Evolutionary conservation across 805 yeast genomes (phyloP), one percentile per base, ranked within the genome.

Genomic region (Candida peoriensis): DNA sequence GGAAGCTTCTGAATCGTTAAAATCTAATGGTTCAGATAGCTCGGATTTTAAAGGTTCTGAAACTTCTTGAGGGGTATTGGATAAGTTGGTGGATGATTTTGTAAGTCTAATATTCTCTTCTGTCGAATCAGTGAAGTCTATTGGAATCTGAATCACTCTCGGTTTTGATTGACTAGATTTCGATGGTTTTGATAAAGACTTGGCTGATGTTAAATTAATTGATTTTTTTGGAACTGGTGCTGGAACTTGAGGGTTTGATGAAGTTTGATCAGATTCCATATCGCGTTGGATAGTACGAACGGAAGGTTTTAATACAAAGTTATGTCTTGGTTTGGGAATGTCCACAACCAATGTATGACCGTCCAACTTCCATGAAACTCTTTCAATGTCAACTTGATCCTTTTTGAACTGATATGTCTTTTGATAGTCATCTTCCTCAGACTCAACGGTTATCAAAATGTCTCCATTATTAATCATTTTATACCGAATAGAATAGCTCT

Each of bases 401-500:
- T 38, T 28, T 20, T 40, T 30, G 32, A 51, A 48, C 23, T 32
- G 29, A 36, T 28, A 49, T 4, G 33, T 16, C 31, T 43, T 46
- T 12, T 43, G 32, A 19, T 44, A 43, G 3, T 37, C 33, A 29
- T 51, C 55, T 4, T 25, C 23, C 18, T 34, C 28, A 15, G 52
- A 46, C 8, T 32, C 31, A 19, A 49, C 28, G 6, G 32, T 33
- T 6, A 47, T 24, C n/a, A 36, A 17, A 8, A 39, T 38, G n/a
- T n/a, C n/a, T 6, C 26, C 32, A 20, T 38, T 37, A 18, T 26
- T 38, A 12, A 27, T 20, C 9, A 30, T 8, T 23, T 43, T 39
- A 21, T 48, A 46, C 5, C 24, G 22, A 17, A 51, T 40, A 1
- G 41, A 43, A 26, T 48, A 50, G 26, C 35, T 29, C 16, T 37